These are phyloP conservation scores for Castanopsis chinensis DNA, from an alignment of 306 rosid genomes.

Conservation along the genomic window DNA sequence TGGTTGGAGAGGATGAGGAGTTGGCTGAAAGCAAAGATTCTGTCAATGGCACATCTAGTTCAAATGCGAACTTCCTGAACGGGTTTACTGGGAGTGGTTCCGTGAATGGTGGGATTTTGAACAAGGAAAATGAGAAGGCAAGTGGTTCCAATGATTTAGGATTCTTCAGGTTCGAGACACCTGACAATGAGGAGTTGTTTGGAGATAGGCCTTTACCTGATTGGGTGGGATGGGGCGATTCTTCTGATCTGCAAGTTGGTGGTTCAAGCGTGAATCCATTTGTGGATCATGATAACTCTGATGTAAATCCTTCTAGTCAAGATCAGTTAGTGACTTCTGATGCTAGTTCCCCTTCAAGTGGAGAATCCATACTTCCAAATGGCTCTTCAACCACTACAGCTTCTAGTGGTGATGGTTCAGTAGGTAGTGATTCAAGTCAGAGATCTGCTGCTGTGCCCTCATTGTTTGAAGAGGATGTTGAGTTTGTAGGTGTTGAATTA, in stretches of 20 bases:
- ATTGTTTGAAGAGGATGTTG: slow-evolving; percentile 91
- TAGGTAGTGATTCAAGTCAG: slow-evolving; percentile 41
- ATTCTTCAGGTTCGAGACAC: slow-evolving; percentile 77
- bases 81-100: slow-evolving; percentile 51
- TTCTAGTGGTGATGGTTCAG: slow-evolving; percentile 48
- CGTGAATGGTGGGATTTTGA: slow-evolving; percentile 40
- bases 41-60: slow-evolving; percentile 56
- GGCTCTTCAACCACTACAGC: slow-evolving; percentile 51
- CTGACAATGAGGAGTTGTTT: slow-evolving; percentile 63
- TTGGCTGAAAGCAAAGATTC: slow-evolving; percentile 54
- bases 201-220: slow-evolving; percentile 86
- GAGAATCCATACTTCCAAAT: slow-evolving; percentile 55
- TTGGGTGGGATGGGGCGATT: slow-evolving; percentile 89
- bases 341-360: slow-evolving; percentile 39
- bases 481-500: slow-evolving; percentile 89
- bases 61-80: slow-evolving; percentile 40
- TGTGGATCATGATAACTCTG: slow-evolving; percentile 56
- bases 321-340: slow-evolving; percentile 43
- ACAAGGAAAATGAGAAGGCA: slow-evolving; percentile 46
- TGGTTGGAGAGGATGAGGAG: slow-evolving; percentile 84
- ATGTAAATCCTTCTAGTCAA: slow-evolving; percentile 30
- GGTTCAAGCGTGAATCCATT: slow-evolving; percentile 80
- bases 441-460: slow-evolving; percentile 66
- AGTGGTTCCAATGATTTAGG: slow-evolving; percentile 62
- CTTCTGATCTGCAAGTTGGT: slow-evolving; percentile 64